These are phyloP conservation scores for Colletotrichum tofieldiae DNA, from an alignment of 2,329 filamentous ascomycete species.

Conservation along the genomic window DNA sequence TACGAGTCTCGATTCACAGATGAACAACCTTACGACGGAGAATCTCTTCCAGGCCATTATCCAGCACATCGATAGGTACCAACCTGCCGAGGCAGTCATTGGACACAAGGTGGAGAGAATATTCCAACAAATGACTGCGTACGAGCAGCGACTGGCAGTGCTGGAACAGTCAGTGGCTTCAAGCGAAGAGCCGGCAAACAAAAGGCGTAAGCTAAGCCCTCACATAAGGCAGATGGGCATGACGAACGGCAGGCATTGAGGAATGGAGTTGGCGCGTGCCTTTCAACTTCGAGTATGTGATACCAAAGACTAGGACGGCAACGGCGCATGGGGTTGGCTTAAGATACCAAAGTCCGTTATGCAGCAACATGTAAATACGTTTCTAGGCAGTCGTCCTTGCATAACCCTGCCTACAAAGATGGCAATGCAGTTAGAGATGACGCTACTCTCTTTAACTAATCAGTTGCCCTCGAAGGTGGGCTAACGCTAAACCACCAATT, in stretches of 20 bases:
- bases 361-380: neutral
- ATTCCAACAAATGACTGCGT: constrained; percentile 25
- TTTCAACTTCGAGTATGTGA: neutral
- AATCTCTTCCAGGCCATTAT: constrained; percentile 59
- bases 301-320: constrained; percentile 8
- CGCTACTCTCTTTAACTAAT: neutral
- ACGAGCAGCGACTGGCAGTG: constrained; percentile 24
- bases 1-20: constrained; percentile 61
- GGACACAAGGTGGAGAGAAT: constrained; percentile 27
- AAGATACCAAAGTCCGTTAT: constrained; percentile 22
- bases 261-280: constrained; percentile 1
- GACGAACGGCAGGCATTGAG: constrained; percentile 34
- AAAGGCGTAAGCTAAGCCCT: constrained; percentile 28
- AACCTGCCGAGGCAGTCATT: constrained; percentile 18
- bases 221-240: constrained; percentile 1
- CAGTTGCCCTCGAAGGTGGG: neutral
- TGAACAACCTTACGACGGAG: constrained; percentile 64
- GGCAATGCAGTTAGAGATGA: neutral
- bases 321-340: constrained; percentile 15
- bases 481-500: neutral
- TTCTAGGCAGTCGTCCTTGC: neutral
- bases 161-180: constrained; percentile 10
- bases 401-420: neutral
- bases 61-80: constrained; percentile 51
- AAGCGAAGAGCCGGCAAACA: constrained; percentile 26